These are phyloP conservation scores for Copromyces sp. DNA, from an alignment of 495 filamentous ascomycete species.

Conservation along the genomic window DNA sequence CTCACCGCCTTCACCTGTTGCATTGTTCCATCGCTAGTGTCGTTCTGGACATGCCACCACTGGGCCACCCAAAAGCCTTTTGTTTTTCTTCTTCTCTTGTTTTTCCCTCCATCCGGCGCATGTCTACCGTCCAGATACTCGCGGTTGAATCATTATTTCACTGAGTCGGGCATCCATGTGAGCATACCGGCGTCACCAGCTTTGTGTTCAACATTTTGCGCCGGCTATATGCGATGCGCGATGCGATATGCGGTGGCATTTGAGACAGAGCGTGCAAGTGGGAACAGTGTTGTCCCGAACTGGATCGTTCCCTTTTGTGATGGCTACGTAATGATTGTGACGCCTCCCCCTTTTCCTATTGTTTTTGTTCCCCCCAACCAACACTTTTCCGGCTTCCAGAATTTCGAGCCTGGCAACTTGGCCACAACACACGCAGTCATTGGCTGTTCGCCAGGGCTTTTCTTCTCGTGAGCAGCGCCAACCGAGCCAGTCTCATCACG, in stretches of 20 bases:
- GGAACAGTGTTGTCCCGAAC: background rate
- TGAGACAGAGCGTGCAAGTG: background rate
- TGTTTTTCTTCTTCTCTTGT: background rate
- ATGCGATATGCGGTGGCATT: background rate
- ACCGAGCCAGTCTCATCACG: background rate
- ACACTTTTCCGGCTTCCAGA: background rate
- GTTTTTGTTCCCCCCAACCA: background rate
- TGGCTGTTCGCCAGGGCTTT: background rate
- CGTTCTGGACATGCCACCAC: background rate
- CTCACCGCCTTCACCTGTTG: background rate
- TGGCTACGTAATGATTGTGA: background rate
- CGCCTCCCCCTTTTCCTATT: background rate
- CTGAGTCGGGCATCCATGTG: background rate
- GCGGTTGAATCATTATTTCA: background rate
- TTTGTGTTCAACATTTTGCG: background rate
- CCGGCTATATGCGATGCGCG: background rate
- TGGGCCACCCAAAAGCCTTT: background rate
- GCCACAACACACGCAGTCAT: background rate
- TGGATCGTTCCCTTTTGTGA: background rate
- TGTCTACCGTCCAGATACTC: background rate
- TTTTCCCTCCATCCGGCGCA: background rate
- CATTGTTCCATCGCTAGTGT: background rate
- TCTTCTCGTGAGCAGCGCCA: background rate
- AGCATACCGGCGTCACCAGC: background rate
- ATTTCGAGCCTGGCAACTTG: background rate